A percentile compares a stretch with the other conserved stretches of the same genome.
phyloP scores from a whole-genome alignment of 495 filamentous ascomycete genomes.

The Aspergillus steynii region DNA sequence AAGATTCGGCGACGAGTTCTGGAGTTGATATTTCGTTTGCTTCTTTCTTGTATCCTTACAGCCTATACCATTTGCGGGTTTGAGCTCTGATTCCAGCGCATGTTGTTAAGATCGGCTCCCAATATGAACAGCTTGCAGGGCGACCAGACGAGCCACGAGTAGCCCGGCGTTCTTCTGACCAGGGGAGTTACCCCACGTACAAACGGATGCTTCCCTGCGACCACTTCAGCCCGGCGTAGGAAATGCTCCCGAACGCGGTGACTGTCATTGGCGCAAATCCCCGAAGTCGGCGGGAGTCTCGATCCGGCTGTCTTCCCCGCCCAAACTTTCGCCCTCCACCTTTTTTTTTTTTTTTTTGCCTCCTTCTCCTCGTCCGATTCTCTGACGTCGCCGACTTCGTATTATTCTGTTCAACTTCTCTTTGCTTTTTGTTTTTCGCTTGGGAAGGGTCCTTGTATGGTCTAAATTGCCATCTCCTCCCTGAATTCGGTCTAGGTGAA shows the following conservation, averaged over 20 bases:
- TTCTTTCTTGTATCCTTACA: slow-evolving; percentile 11
- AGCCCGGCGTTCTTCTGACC: background rate
- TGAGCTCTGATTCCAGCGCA: background rate
- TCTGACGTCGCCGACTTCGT: no score
- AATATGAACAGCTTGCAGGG: background rate
- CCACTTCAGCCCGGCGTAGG: no score
- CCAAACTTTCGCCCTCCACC: background rate
- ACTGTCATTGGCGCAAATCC: background rate
- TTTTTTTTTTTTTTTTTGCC: slow-evolving; percentile 17
- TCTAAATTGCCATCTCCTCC: background rate
- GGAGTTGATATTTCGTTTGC: slow-evolving; percentile 30
- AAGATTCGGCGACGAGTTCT: slow-evolving; percentile 15
- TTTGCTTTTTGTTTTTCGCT: slow-evolving; percentile 25
- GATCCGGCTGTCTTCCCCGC: background rate
- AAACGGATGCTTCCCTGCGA: background rate
- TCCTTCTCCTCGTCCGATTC: slow-evolving; percentile 24
- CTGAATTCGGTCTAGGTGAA: background rate
- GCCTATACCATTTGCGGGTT: background rate
- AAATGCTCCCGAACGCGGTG: no score
- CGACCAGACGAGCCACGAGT: background rate
- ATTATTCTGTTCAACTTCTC: slow-evolving; percentile 27
- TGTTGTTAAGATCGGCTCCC: background rate
- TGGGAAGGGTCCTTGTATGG: slow-evolving; percentile 7
- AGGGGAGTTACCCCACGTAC: background rate
- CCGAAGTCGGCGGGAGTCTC: background rate